Evolutionary conservation across 192 early-diverging fungal genomes (phyloP), one percentile per base, ranked within the genome.

Genomic region (Glomus cerebriforme): DNA sequence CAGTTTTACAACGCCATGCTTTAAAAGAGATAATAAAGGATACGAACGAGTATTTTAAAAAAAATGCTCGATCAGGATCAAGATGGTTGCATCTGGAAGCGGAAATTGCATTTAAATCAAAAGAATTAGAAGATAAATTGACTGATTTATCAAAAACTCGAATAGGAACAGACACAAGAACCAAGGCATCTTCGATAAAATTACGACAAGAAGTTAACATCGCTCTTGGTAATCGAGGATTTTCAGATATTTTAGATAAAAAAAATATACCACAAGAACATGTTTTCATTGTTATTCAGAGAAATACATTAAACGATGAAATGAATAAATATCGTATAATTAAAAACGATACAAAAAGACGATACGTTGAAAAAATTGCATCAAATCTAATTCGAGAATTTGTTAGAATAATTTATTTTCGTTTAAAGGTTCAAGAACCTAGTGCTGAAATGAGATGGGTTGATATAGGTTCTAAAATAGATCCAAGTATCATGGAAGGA

Each of bases 301-400:
- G 31, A 64, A 29, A 64, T 0, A 15, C 8, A 29, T 29, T 64
- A 29, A 64, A 29, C 31, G 5, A 9, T 9, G 15, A 24, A 27
- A 64, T 64, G 24, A 64, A 64, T 64, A 24, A 64, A 64, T 64
- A 64, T 27, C 62, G 62, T 64, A 64, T 29, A 29, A 64, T 64
- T 64, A 64, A 64, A 31, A 5, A 64, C 15, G 27, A 10, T 13
- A 17, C 13, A 26, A 64, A 64, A 22, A 31, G 27, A 32, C 12
- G 2, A 64, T 13, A 2, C 12, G 9, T 64, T 5, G 62, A 64
- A 22, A 64, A 64, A 4, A 12, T 31, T 13, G 62, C 24, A 5
- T 6, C 62, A 5, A 15, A 12, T 31, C 0, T 64, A 13, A 64
- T 64, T 64, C 62, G 62, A 3, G 62, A 64, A 15, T 26, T 64